Conservation (phyloP, 208 protist species). For the Acanthamoeba castellanii region DNA sequence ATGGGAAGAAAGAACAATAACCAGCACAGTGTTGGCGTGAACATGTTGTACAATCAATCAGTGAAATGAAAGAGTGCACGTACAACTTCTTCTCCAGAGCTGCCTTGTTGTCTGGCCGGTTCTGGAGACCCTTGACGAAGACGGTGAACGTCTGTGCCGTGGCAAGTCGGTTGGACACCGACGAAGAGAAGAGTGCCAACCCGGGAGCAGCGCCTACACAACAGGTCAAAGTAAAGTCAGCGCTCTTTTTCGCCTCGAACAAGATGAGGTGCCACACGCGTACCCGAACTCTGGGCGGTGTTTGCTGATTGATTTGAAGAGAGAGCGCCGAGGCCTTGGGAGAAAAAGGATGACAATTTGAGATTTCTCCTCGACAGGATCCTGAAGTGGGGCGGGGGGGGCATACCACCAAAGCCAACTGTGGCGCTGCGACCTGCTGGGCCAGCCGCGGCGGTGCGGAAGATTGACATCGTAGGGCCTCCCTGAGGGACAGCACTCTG, state of each 20-base stretch:
- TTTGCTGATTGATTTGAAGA: neutral
- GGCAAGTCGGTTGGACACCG: constrained; percentile 7
- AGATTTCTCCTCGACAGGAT: neutral
- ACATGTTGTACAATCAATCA: neutral
- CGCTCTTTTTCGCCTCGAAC: too few relatives aligned
- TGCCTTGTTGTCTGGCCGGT: constrained; percentile 24
- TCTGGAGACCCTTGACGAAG: constrained; percentile 29
- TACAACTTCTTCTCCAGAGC: constrained; percentile 38
- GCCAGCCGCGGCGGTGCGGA: neutral
- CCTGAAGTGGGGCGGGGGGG: neutral
- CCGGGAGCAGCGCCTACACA: neutral
- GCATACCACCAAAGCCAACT: constrained; percentile 9
- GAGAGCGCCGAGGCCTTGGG: neutral
- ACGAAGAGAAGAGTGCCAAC: neutral
- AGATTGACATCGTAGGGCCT: neutral
- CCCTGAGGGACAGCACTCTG: neutral
- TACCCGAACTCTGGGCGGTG: neutral
- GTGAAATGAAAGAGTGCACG: neutral
- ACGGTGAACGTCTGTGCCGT: constrained; percentile 37
- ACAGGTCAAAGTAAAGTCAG: too few relatives aligned
- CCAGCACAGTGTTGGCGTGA: neutral
- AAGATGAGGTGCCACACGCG: too few relatives aligned
- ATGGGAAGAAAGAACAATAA: neutral
- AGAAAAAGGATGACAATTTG: neutral
- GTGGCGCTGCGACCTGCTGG: neutral